Conservation (phyloP, 345 rosid species). For the Rhizophora apiculata region DNA sequence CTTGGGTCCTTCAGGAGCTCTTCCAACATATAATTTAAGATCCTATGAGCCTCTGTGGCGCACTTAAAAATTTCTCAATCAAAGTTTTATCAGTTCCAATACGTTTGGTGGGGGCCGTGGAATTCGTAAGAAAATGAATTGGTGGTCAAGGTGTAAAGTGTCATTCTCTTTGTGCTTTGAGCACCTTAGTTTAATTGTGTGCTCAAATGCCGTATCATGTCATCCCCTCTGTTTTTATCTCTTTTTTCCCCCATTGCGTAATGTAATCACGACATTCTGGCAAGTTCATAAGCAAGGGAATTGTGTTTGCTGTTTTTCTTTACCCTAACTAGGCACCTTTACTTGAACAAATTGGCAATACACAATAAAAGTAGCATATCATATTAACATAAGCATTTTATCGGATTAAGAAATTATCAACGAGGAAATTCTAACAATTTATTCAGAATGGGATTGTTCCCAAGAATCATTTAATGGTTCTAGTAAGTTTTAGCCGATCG, state of each 20-base stretch:
- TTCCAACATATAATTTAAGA: conserved; percentile 17
- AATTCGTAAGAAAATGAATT: background rate
- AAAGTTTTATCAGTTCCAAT: background rate
- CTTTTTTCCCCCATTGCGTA: background rate
- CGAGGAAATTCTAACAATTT: no score
- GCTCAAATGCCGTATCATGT: conserved; percentile 1
- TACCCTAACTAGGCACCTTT: no score
- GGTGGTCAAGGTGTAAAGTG: background rate
- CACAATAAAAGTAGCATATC: no score
- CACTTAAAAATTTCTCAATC: no score
- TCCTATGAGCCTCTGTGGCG: no score
- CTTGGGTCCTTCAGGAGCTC: conserved; percentile 43
- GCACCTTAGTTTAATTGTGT: conserved; percentile 1
- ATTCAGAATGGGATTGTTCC: no score
- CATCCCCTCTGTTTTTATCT: background rate
- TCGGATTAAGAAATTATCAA: no score
- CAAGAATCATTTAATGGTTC: no score
- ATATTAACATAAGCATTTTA: no score
- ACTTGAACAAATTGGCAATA: no score
- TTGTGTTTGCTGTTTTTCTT: background rate
- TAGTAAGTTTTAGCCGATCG: no score
- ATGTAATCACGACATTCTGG: background rate
- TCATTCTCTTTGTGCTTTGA: background rate
- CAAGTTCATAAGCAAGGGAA: background rate
- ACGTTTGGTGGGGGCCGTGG: background rate